phyloP scores from a whole-genome alignment of 2,329 filamentous ascomycete species.

The Cladorrhinum sp. region DNA sequence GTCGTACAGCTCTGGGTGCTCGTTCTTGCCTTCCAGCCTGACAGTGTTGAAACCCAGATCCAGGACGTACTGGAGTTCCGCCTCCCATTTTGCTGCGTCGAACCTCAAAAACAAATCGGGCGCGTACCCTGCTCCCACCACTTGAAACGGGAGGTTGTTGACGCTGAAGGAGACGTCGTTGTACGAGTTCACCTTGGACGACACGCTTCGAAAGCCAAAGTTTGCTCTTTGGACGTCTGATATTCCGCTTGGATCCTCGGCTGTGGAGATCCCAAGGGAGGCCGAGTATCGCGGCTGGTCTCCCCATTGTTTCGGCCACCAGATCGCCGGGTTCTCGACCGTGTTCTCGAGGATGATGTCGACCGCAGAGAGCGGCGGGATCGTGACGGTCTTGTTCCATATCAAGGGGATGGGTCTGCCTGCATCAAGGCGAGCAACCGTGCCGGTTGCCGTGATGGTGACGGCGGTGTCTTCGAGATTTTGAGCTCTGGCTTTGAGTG shows the following conservation, averaged over 20 bases:
- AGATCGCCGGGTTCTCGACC: conserved; percentile 48
- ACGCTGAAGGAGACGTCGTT: conserved; percentile 56
- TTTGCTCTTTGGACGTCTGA: conserved; percentile 36
- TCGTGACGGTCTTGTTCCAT: conserved; percentile 34
- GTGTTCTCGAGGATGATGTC: conserved; percentile 38
- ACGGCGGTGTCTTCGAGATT: conserved; percentile 42
- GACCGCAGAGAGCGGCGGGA: conserved; percentile 37
- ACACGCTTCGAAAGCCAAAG: conserved; percentile 56
- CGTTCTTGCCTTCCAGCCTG: conserved; percentile 62
- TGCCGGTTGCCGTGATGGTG: conserved; percentile 32
- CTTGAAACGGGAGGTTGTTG: conserved; percentile 57
- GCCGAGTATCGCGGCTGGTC: conserved; percentile 38
- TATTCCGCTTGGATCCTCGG: conserved; percentile 19
- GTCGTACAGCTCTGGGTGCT: conserved; percentile 59
- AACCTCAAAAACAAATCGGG: conserved; percentile 62
- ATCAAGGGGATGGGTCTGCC: conserved; percentile 8
- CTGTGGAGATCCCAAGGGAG: conserved; percentile 27
- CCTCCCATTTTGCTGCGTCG: conserved; percentile 44
- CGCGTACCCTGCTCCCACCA: conserved; percentile 58
- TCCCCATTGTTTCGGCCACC: conserved; percentile 63
- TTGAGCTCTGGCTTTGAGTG: conserved; percentile 37
- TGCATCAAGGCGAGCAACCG: conserved; percentile 28
- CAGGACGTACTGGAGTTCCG: conserved; percentile 52
- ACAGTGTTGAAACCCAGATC: conserved; percentile 63
- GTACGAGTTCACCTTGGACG: conserved; percentile 46